Percentiles rank a stretch among this genome's conserved stretches.
phyloP scores from a whole-genome alignment of 2,329 filamentous ascomycete genomes.

The Aaosphaeria pasadenensis region DNA sequence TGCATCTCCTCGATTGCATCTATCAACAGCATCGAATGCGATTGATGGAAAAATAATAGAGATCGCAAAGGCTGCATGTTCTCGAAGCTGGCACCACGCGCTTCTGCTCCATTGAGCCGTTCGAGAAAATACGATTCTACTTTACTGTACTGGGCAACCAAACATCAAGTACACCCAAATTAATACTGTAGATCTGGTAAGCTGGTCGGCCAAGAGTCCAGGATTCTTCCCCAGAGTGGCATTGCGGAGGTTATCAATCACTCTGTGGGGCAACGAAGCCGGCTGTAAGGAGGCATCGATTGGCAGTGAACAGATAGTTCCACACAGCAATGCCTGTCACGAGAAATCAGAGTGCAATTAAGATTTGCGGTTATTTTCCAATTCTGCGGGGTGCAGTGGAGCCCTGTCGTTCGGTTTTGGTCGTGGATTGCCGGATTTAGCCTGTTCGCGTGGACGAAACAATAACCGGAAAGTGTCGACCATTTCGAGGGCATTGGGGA shows the following conservation, averaged over 20 bases:
- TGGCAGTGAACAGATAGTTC: neutral
- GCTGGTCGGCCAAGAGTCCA: constrained; percentile 4
- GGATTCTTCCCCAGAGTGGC: constrained; percentile 1
- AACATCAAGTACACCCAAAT: constrained; percentile 3
- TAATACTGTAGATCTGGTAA: constrained; percentile 8
- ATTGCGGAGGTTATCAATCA: constrained; percentile 10
- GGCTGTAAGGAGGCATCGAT: neutral
- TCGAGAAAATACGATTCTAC: constrained; percentile 7
- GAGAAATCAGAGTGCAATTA: constrained; percentile 11
- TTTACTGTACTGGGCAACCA: constrained; percentile 16
- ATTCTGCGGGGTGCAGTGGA: constrained; percentile 23
- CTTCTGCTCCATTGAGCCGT: constrained; percentile 24
- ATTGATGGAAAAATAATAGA: constrained; percentile 19
- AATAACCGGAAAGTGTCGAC: constrained; percentile 19
- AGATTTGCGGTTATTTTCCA: constrained; percentile 15
- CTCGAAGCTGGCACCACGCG: constrained; percentile 7
- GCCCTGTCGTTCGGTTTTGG: constrained; percentile 6
- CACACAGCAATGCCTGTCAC: constrained; percentile 7
- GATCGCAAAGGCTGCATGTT: constrained; percentile 1
- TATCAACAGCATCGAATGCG: neutral
- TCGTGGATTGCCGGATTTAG: constrained; percentile 25
- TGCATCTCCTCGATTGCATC: neutral
- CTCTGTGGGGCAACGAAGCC: constrained; percentile 7
- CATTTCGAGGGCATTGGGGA: constrained; percentile 2
- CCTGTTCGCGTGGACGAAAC: constrained; percentile 16